Percentiles rank a stretch among this genome's conserved stretches.
These are phyloP conservation scores for Acorus gramineus DNA, from an alignment of 106 monocot genomes.

Conservation along the genomic window DNA sequence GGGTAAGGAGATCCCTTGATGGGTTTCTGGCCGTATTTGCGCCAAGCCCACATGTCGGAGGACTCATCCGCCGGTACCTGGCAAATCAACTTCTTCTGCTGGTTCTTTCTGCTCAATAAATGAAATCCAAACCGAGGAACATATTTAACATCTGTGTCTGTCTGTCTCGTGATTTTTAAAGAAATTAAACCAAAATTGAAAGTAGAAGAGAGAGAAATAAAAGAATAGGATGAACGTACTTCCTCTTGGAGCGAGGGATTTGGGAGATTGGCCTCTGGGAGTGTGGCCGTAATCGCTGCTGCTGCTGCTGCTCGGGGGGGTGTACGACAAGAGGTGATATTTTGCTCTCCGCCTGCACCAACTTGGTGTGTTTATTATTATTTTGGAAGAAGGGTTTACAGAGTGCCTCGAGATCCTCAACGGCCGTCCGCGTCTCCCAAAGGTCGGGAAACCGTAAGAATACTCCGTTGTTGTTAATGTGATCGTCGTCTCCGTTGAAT, in stretches of 20 bases:
- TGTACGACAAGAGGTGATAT: neutral
- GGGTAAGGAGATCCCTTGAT: slow-evolving; percentile 93
- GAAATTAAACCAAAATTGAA: neutral
- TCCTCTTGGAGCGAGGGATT: slow-evolving; percentile 22
- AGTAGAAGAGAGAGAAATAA: neutral
- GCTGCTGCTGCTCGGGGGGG: neutral
- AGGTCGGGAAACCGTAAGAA: slow-evolving; percentile 4
- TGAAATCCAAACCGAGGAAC: no score
- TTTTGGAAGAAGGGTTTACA: slow-evolving; percentile 3
- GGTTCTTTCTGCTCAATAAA: slow-evolving; percentile 39
- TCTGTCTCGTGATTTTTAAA: no score
- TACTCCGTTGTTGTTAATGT: neutral
- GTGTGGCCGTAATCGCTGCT: neutral
- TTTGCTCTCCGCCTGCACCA: neutral
- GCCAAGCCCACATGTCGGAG: slow-evolving; percentile 83
- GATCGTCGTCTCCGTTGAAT: neutral
- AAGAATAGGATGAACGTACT: slow-evolving; percentile 6
- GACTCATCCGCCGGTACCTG: slow-evolving; percentile 56
- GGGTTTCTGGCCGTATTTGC: slow-evolving; percentile 97
- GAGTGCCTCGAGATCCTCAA: slow-evolving; percentile 10
- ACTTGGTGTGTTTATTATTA: neutral
- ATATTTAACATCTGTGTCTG: no score
- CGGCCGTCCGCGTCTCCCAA: neutral
- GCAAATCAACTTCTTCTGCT: slow-evolving; percentile 69
- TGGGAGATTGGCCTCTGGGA: neutral